A percentile compares a stretch with the other conserved stretches of the same genome.
phyloP scores from a whole-genome alignment of 163 green algal genomes.

The Scenedesmus sp. region DNA sequence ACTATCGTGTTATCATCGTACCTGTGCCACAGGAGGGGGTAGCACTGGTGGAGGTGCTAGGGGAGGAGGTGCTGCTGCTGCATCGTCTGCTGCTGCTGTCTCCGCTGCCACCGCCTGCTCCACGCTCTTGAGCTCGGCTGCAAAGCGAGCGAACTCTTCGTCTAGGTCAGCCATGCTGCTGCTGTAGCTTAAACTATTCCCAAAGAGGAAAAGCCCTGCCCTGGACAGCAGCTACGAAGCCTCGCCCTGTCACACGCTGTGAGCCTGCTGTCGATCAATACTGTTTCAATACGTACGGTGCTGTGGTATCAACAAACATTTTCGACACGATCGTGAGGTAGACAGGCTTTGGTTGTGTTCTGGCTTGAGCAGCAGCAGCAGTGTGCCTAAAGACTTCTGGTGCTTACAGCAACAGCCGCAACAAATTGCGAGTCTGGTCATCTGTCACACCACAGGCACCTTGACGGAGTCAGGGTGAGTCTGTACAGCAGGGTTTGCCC shows the following conservation, averaged over 20 bases:
- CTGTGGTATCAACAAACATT: not conserved
- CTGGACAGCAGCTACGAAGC: not conserved
- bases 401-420: not conserved
- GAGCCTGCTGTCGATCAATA: not conserved
- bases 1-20: not conserved
- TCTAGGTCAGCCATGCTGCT: slow-evolving; percentile 56
- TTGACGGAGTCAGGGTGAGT: too few relatives aligned
- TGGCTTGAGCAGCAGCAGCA: not conserved
- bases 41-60: slow-evolving; percentile 19
- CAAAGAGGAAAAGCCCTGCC: not conserved
- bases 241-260: not conserved
- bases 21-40: slow-evolving; percentile 14
- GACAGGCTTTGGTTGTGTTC: not conserved
- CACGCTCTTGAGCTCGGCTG: slow-evolving; percentile 64
- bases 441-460: too few relatives aligned
- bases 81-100: not conserved
- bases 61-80: slow-evolving; percentile 14
- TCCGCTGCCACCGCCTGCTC: slow-evolving; percentile 44
- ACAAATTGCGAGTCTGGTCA: too few relatives aligned
- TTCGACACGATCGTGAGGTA: not conserved
- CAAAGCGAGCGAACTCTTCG: slow-evolving; percentile 63
- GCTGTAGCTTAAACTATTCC: not conserved
- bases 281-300: not conserved
- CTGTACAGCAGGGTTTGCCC: too few relatives aligned
- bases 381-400: not conserved